Conservation (phyloP, 2,329 filamentous ascomycete species). For the Microcera coccophila region DNA sequence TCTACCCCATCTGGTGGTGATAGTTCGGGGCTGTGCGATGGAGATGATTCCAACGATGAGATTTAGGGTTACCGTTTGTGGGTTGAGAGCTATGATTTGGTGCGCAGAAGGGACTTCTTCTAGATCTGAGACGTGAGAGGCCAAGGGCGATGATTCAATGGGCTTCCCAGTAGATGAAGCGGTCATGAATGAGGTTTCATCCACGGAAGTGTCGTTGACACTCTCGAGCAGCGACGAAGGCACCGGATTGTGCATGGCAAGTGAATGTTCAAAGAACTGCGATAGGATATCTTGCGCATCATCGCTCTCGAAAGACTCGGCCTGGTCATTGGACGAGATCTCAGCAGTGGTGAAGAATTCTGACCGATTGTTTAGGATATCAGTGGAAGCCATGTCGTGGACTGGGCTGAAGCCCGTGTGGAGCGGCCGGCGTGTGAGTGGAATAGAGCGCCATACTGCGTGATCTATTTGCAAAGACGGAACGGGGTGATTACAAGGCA, state of each 20-base stretch:
- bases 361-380: slow-evolving; percentile 29
- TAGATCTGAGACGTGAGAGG: slow-evolving; percentile 50
- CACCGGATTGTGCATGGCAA: slow-evolving; percentile 64
- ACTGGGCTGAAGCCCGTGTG: slow-evolving; percentile 52
- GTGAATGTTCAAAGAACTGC: slow-evolving; percentile 74
- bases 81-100: slow-evolving; percentile 63
- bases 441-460: slow-evolving; percentile 53
- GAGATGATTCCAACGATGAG: slow-evolving; percentile 77
- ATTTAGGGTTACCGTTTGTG: slow-evolving; percentile 78
- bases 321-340: slow-evolving; percentile 31
- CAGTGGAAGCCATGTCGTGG: slow-evolving; percentile 35
- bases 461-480: slow-evolving; percentile 24
- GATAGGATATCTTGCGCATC: slow-evolving; percentile 44
- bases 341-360: slow-evolving; percentile 49
- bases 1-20: slow-evolving; percentile 62
- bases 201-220: slow-evolving; percentile 21
- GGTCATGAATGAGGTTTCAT: slow-evolving; percentile 37
- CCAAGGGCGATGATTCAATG: slow-evolving; percentile 21
- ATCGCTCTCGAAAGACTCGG: slow-evolving; percentile 23
- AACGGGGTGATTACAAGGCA: slow-evolving; percentile 3
- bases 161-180: slow-evolving; percentile 31
- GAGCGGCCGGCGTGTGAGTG: slow-evolving; percentile 44
- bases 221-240: slow-evolving; percentile 56
- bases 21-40: slow-evolving; percentile 61
- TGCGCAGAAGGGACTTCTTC: slow-evolving; percentile 64